phyloP scores from a whole-genome alignment of 345 rosid genomes.

The Citrus maxima region DNA sequence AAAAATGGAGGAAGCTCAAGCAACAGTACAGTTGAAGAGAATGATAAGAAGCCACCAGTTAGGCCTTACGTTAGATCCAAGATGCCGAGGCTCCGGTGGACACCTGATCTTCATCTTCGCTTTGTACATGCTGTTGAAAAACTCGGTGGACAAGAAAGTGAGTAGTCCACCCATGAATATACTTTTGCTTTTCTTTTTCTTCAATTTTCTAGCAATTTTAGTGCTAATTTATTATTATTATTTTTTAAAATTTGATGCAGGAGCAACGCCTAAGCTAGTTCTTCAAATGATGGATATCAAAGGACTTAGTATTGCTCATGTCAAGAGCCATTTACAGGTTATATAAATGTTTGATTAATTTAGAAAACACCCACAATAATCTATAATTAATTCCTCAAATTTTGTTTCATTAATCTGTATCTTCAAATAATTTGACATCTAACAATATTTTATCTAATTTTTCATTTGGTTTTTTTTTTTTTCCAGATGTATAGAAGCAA shows the following conservation, averaged over 20 bases:
- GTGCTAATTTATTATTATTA: neutral
- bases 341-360: neutral
- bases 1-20: conserved; percentile 58
- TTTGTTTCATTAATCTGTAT: neutral
- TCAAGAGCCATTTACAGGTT: conserved; percentile 92
- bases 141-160: conserved; percentile 81
- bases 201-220: neutral
- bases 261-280: conserved; percentile 88
- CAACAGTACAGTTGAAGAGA: conserved; percentile 84
- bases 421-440: neutral
- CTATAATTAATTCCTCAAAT: neutral
- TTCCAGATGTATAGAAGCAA: conserved; percentile 84
- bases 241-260: conserved; percentile 21
- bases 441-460: neutral
- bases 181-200: neutral
- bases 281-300: conserved; percentile 78
- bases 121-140: conserved; percentile 68
- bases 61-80: conserved; percentile 78
- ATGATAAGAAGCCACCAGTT: conserved; percentile 42
- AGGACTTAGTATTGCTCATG: conserved; percentile 90
- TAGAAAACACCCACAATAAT: neutral
- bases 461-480: neutral
- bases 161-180: conserved; percentile 13
- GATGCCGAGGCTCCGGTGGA: conserved; percentile 77
- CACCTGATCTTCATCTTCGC: conserved; percentile 74